Evolutionary conservation across 768 basidiomycete genomes (phyloP), one percentile per base, ranked within the genome.

Genomic region (Calocybe cyanea): DNA sequence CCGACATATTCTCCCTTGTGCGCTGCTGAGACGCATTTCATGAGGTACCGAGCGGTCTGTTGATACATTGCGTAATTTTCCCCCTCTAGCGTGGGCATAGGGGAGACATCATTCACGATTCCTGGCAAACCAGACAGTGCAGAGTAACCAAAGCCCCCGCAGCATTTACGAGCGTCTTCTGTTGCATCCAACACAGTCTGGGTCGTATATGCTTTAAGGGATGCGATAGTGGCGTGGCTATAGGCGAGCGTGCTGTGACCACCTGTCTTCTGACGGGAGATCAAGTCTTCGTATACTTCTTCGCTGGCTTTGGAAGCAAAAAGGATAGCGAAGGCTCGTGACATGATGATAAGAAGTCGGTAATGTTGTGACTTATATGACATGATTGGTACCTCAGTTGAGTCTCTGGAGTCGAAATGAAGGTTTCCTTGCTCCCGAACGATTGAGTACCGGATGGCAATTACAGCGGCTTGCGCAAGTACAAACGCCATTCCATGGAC

Each of bases 21-120:
- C 20, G 50, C 38, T 7, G 45, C 41, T 7, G 44, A 23, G n/a
- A 46, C 48, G 37, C 50, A 46, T 41, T 61, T 60, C 6, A 61
- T 35, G 31, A 61, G 52, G 33, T 53, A 57, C n/a, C 61, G 47
- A 6, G 60, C 61, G 3, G 60, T 47, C 43, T 63, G 61, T 44
- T 57, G 60, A 38, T 58, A 63, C 60, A 61, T 58, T n/a, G 58
- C 59, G 19, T 54, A 57, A 25, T 62, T 57, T 34, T 61, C 60
- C 9, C 61, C 61, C 36, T 63, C 58, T 7, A 61, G 37, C 2
- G 58, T 61, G 10, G 50, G 40, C 23, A 53, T 51, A 3, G 58
- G 43, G 2, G 57, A 45, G 14, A 58, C 17, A 14, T 51, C 53
- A 1, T 50, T 21, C 4, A 55, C 50, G 11, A 61, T 24, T 7